These are phyloP conservation scores for Pseudopithomyces maydicus DNA, from an alignment of 2,329 filamentous ascomycete genomes.

Conservation along the genomic window DNA sequence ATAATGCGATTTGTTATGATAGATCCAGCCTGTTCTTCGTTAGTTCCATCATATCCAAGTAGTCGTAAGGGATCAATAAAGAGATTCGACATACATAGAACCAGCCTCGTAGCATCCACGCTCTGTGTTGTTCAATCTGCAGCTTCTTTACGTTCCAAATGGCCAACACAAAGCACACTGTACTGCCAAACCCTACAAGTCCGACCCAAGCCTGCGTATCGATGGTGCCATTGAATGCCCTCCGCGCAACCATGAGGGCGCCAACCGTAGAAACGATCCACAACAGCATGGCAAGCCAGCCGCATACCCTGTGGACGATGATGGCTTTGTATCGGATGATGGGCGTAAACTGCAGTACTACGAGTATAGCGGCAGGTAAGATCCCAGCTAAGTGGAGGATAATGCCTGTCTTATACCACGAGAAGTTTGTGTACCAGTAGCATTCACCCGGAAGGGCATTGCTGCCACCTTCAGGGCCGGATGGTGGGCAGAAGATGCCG, in stretches of 20 bases:
- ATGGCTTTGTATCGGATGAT: slow-evolving; percentile 54
- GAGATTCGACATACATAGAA: slow-evolving; percentile 18
- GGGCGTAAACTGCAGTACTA: slow-evolving; percentile 50
- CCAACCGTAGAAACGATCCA: slow-evolving; percentile 53
- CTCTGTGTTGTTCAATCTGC: slow-evolving; percentile 55
- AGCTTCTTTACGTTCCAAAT: slow-evolving; percentile 63
- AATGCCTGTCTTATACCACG: slow-evolving; percentile 46
- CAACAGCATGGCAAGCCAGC: slow-evolving; percentile 60
- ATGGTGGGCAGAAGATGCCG: slow-evolving; percentile 32
- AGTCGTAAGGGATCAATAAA: too few species aligned
- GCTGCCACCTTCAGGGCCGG: slow-evolving; percentile 12
- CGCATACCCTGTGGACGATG: slow-evolving; percentile 64
- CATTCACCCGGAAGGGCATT: slow-evolving; percentile 49
- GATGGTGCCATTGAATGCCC: slow-evolving; percentile 60
- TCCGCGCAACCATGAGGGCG: slow-evolving; percentile 58
- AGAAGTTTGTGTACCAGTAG: slow-evolving; percentile 46
- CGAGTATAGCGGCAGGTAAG: slow-evolving; percentile 48
- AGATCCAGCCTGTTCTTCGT: slow-evolving; percentile 46
- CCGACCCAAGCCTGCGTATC: slow-evolving; percentile 54
- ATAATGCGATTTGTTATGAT: slow-evolving; percentile 61
- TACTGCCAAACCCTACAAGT: slow-evolving; percentile 52
- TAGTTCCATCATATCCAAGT: neutral
- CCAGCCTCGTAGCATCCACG: slow-evolving; percentile 36
- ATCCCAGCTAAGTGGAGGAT: slow-evolving; percentile 49
- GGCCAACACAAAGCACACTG: slow-evolving; percentile 52